Conservation (phyloP, 345 rosid genomes). For the Gossypium herbaceum region DNA sequence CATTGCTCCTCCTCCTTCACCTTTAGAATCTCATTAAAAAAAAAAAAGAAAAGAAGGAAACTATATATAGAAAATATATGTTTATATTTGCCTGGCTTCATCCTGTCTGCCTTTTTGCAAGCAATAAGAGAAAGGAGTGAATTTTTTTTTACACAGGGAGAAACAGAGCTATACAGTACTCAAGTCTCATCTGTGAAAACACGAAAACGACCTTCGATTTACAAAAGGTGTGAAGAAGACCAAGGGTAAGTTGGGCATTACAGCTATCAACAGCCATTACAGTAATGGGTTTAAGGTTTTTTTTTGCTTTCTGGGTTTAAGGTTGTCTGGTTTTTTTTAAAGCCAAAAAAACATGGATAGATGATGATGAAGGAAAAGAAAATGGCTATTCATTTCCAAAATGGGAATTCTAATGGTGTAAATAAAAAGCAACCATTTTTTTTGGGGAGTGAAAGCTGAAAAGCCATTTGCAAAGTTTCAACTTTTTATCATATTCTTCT, state of each 20-base stretch:
- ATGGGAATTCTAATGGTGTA: too few relatives aligned
- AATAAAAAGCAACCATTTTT: too few relatives aligned
- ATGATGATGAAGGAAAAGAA: too few relatives aligned
- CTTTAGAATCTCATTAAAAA: constrained; percentile 3
- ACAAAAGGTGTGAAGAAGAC: constrained; percentile 11
- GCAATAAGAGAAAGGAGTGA: constrained; percentile 19
- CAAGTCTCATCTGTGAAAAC: constrained; percentile 27
- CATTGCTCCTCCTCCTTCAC: constrained; percentile 9
- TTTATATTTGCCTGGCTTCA: constrained; percentile 50
- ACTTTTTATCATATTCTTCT: too few relatives aligned
- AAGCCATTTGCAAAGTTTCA: too few relatives aligned
- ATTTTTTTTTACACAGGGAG: constrained; percentile 16
- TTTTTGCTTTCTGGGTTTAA: not conserved
- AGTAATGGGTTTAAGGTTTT: constrained; percentile 16
- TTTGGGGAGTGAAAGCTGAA: too few relatives aligned
- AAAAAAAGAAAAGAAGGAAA: not conserved
- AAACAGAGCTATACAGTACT: constrained; percentile 33
- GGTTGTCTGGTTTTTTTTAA: not conserved
- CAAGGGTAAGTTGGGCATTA: constrained; percentile 35
- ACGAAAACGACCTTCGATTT: constrained; percentile 34
- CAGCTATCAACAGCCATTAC: constrained; percentile 25
- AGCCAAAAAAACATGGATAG: too few relatives aligned
- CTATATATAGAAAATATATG: constrained; percentile 3
- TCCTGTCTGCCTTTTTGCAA: constrained; percentile 54
- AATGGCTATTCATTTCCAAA: too few relatives aligned